phyloP scores from a whole-genome alignment of 352 stramenopile genomes.

The Phytophthora ramorum region DNA sequence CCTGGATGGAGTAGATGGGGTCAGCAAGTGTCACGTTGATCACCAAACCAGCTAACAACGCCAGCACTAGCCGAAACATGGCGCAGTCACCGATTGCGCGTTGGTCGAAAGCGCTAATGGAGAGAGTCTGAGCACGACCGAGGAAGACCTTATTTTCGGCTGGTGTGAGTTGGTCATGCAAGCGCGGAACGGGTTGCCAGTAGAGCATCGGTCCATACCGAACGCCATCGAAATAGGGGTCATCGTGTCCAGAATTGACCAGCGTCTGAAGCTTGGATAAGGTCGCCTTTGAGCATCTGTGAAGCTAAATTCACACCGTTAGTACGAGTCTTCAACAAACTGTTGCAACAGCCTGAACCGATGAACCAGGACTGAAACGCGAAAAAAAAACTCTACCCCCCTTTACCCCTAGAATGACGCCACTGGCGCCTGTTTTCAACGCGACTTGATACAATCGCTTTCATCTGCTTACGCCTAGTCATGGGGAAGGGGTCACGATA shows the following conservation, averaged over 20 bases:
- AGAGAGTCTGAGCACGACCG: neutral
- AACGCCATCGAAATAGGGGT: neutral
- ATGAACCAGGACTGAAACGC: neutral
- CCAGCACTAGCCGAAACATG: conserved; percentile 6
- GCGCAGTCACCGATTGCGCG: neutral
- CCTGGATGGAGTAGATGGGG: conserved; percentile 24
- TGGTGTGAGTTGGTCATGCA: conserved; percentile 1
- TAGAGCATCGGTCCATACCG: neutral
- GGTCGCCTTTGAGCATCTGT: conserved; percentile 10
- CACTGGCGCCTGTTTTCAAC: too few species aligned
- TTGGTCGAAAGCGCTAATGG: conserved; percentile 4
- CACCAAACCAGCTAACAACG: neutral
- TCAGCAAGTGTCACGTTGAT: neutral
- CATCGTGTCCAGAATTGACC: conserved; percentile 12
- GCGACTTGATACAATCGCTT: too few species aligned
- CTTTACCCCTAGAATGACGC: too few species aligned
- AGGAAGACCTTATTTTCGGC: neutral
- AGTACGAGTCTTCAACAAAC: neutral
- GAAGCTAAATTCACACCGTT: conserved; percentile 9
- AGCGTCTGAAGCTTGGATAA: conserved; percentile 19
- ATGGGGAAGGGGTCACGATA: too few species aligned
- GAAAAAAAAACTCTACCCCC: neutral
- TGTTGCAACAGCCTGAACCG: too few species aligned
- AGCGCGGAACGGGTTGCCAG: too few species aligned
- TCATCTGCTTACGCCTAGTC: too few species aligned